Conservation (phyloP, 2,329 filamentous ascomycete genomes). For the Monosporascus sp. region DNA sequence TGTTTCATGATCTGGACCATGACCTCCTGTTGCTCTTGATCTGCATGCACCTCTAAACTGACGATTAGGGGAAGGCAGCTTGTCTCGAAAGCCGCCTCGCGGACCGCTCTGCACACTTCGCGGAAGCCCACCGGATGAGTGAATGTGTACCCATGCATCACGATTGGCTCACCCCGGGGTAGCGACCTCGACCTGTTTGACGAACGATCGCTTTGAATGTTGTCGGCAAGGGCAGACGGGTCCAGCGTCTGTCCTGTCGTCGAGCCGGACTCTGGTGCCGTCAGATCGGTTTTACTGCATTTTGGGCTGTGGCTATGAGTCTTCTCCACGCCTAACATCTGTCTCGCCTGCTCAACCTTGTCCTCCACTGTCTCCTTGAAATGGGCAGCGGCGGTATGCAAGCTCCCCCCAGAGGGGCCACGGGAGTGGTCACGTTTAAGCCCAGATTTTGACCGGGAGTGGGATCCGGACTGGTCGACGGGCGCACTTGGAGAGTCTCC, state of each 20-base stretch:
- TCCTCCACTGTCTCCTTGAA: conserved; percentile 30
- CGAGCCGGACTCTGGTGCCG: conserved; percentile 10
- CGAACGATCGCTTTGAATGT: conserved; percentile 10
- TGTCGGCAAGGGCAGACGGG: conserved; percentile 6
- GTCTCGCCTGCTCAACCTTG: conserved; percentile 27
- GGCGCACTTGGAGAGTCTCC: conserved; percentile 43
- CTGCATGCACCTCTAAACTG: conserved; percentile 86
- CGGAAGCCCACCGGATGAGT: conserved; percentile 84
- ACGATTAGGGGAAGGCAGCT: conserved; percentile 82
- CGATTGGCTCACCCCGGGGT: conserved; percentile 62
- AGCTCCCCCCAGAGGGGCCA: conserved; percentile 40
- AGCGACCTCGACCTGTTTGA: conserved; percentile 19
- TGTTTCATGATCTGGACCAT: conserved; percentile 95
- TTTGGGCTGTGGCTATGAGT: conserved; percentile 20
- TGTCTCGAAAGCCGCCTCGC: conserved; percentile 69
- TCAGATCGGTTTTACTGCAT: conserved; percentile 19
- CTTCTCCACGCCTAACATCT: conserved; percentile 24
- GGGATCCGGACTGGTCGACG: conserved; percentile 21
- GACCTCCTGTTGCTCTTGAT: conserved; percentile 73
- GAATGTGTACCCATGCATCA: conserved; percentile 77
- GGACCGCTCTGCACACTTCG: conserved; percentile 75
- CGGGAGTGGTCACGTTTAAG: conserved; percentile 39
- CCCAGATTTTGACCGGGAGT: conserved; percentile 29
- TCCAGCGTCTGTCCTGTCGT: conserved; percentile 9
- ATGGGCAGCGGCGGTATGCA: conserved; percentile 39